phyloP scores from a whole-genome alignment of 1,284 basidiomycete genomes.

The Neolentinus lepideus region DNA sequence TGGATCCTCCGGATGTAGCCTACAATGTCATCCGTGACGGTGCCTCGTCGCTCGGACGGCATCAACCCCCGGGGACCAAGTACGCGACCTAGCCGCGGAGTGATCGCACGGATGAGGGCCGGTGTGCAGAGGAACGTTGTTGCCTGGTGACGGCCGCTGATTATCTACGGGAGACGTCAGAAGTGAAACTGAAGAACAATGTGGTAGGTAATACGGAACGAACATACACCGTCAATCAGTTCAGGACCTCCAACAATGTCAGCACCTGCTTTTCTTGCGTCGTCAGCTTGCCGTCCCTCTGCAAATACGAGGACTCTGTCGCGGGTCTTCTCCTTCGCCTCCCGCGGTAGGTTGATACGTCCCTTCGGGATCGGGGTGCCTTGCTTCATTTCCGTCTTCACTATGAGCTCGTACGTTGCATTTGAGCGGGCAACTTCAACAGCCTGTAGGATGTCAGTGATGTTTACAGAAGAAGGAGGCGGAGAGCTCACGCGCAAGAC shows the following conservation, averaged over 20 bases:
- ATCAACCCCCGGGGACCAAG: slow-evolving; percentile 93
- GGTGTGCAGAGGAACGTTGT: slow-evolving; percentile 84
- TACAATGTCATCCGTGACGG: slow-evolving; percentile 83
- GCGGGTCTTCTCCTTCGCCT: slow-evolving; percentile 65
- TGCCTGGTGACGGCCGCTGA: slow-evolving; percentile 61
- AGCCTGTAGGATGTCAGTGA: slow-evolving; percentile 37
- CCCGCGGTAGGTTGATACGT: slow-evolving; percentile 60
- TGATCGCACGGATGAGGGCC: slow-evolving; percentile 72
- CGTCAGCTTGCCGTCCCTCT: slow-evolving; percentile 69
- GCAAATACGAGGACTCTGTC: slow-evolving; percentile 85
- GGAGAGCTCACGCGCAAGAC: slow-evolving; percentile 52
- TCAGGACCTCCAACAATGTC: slow-evolving; percentile 84
- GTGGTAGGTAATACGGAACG: slow-evolving; percentile 1
- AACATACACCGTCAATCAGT: slow-evolving; percentile 69
- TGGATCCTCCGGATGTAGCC: slow-evolving; percentile 77
- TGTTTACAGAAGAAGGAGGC: neutral
- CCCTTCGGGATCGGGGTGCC: slow-evolving; percentile 79
- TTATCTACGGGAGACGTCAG: slow-evolving; percentile 38
- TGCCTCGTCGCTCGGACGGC: slow-evolving; percentile 91
- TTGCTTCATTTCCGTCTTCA: slow-evolving; percentile 72
- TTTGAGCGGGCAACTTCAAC: slow-evolving; percentile 72
- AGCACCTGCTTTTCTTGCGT: slow-evolving; percentile 78
- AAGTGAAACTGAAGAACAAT: slow-evolving; percentile 2
- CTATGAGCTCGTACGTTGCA: slow-evolving; percentile 72
- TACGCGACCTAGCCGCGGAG: slow-evolving; percentile 78